Evolutionary conservation across 2,329 filamentous ascomycete species (phyloP), one percentile per base, ranked within the genome.

Genomic region (Colletotrichum orchidophilum): DNA sequence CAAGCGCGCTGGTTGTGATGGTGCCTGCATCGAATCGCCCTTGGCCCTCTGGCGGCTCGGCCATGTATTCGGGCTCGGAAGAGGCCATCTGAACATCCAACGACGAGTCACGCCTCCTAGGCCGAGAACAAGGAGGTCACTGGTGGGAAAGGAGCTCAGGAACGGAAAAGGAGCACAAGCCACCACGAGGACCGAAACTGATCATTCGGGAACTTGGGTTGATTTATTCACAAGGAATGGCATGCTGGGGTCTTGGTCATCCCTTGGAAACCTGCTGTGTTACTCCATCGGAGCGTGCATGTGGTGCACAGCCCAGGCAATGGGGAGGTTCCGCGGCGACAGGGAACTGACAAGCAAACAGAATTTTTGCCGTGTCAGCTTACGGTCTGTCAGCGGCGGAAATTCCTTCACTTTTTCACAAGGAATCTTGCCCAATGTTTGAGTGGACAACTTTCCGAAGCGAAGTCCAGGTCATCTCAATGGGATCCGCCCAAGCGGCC

Each of bases 1-100:
- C 33, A 42, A 71, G 5, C 6, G 64, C 58, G 11, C 53, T 15
- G 9, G 27, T n/a, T 2, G 69, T 71, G 33, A 68, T 59, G 1
- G 53, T 62, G 5, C 53, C 52, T 5, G 64, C 69, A 13, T 71
- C 69, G 33, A 71, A 71, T 21, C 69, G 64, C 3, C 33, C 69
- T 5, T 71, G 64, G 6, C 58, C 64, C 4, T 9, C 58, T 13
- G 69, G 69, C 27, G 69, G 21, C 33, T 68, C 64, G 18, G 58
- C 69, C 69, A 71, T 69, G 24, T 68, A 71, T 53, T 68, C 31
- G 58, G 69, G 35, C 8, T 27, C 42, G 33, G 18, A 46, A 13
- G 53, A 63, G 13, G 46, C 33, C 69, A 71, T 71, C 15, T 46
- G 7, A 18, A 63, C 69, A 46, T 46, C 24, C n/a, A 42, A 27